A percentile compares a stretch with the other conserved stretches of the same genome.
Conservation (phyloP, 2,329 filamentous ascomycete genomes). For the Macrophomina phaseolina region DNA sequence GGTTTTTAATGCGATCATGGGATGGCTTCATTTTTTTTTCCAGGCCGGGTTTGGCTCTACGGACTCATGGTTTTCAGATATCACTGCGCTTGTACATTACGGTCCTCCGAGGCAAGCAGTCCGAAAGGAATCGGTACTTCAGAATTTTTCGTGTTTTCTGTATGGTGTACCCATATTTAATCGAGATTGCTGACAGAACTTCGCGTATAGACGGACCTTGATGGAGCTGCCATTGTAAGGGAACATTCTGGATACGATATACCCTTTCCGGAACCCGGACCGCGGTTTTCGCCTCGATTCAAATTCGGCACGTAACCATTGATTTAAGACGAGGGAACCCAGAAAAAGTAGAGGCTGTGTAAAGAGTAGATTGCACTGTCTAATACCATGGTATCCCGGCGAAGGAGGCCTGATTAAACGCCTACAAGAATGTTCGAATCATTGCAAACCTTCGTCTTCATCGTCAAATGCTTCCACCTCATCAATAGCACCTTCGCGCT, state of each 20-base stretch:
- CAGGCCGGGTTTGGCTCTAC: conserved; percentile 36
- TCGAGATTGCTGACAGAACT: not conserved
- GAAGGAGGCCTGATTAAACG: conserved; percentile 3
- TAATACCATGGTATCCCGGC: conserved; percentile 23
- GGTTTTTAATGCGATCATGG: conserved; percentile 60
- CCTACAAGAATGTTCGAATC: not conserved
- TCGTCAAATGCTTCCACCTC: conserved; percentile 91
- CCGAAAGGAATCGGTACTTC: conserved; percentile 41
- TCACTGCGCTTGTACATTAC: conserved; percentile 46
- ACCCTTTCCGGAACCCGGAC: no score
- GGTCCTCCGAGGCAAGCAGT: conserved; percentile 40
- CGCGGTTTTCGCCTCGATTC: no score
- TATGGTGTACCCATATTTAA: not conserved
- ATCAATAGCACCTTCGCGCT: conserved; percentile 77
- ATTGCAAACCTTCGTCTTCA: conserved; percentile 51
- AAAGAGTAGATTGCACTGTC: not conserved
- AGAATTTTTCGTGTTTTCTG: not conserved
- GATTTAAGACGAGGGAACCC: no score
- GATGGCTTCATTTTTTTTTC: conserved; percentile 49
- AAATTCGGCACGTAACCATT: no score
- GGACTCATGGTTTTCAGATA: conserved; percentile 29
- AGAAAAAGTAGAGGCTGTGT: no score
- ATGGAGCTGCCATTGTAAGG: no score
- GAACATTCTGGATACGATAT: no score
- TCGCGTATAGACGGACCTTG: no score